Evolutionary conservation across 2,329 filamentous ascomycete genomes (phyloP), one percentile per base, ranked within the genome.

Genomic region (Triangularia setosa): DNA sequence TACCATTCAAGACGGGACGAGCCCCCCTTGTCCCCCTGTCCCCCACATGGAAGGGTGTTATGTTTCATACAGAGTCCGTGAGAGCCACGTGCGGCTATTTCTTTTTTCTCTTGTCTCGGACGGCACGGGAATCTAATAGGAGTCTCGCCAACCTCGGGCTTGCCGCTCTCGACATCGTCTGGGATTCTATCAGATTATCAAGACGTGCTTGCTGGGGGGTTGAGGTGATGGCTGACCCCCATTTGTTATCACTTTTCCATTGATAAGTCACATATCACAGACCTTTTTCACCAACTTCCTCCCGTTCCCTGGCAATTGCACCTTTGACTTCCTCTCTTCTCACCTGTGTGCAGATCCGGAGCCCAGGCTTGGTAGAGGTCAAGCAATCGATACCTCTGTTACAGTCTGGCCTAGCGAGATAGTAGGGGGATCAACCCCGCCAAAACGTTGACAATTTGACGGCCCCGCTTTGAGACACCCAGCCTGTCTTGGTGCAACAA

Each of bases 1-100:
- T 65, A 60, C 61, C 48, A 62, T 60, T 56, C 25, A 18, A 21
- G 53, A 61, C 23, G 9, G 40, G 24, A 12, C 21, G 21, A 56
- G 57, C 30, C 48, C 33, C 30, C 28, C n/a, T n/a, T 53, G 57
- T 25, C 48, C 33, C 30, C 35, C 58, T 28, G 27, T 24, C 58
- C 58, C 35, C 58, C 58, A 60, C 58, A 60, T 60, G 35, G 58
- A 60, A 53, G 58, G 27, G 18, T 21, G 33, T 27, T 60, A 64
- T 56, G 53, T 60, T 60, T 60, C 58, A 60, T 52, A 27, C 27
- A 16, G 27, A 48, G 58, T 60, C 58, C 58, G 58, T 60, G 40
- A 60, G 58, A 60, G 58, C 58, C 58, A 60, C 58, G 58, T 60
- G 58, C 58, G 58, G 33, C 40, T 18, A 25, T 28, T 55, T 16